Conservation (phyloP, 768 basidiomycete genomes). For the Termitomyces bulborhizus region DNA sequence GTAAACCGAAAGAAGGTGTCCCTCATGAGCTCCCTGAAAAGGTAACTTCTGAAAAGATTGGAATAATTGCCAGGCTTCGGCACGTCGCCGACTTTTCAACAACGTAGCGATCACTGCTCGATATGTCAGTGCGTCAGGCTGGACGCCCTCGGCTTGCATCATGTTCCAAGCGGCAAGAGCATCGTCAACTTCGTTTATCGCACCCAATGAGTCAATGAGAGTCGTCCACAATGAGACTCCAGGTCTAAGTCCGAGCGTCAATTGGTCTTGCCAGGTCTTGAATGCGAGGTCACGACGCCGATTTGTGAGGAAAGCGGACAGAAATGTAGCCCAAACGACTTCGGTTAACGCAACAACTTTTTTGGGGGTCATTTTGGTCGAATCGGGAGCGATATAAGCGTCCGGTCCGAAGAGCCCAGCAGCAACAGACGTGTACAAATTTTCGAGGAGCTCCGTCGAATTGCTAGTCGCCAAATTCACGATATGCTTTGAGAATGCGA, state of each 20-base stretch:
- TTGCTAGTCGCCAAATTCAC: slow-evolving; percentile 33
- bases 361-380: slow-evolving; percentile 26
- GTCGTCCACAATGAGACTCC: slow-evolving; percentile 63
- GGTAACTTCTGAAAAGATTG: slow-evolving; percentile 38
- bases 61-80: slow-evolving; percentile 49
- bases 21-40: slow-evolving; percentile 14
- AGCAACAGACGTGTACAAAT: slow-evolving; percentile 45
- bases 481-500: slow-evolving; percentile 44
- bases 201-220: slow-evolving; percentile 57
- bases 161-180: slow-evolving; percentile 57
- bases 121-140: slow-evolving; percentile 60
- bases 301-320: slow-evolving; percentile 57
- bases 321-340: slow-evolving; percentile 56
- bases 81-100: slow-evolving; percentile 42
- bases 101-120: slow-evolving; percentile 62
- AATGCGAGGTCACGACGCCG: slow-evolving; percentile 52
- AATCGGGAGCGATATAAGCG: slow-evolving; percentile 47
- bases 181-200: slow-evolving; percentile 41
- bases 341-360: slow-evolving; percentile 49
- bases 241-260: slow-evolving; percentile 40
- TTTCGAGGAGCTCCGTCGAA: slow-evolving; percentile 28
- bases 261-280: slow-evolving; percentile 65
- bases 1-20: slow-evolving; percentile 41
- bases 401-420: slow-evolving; percentile 44
- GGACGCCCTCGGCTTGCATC: slow-evolving; percentile 50